These are phyloP conservation scores for Blastobotrys americana DNA, from an alignment of 805 yeast genomes.

Conservation along the genomic window DNA sequence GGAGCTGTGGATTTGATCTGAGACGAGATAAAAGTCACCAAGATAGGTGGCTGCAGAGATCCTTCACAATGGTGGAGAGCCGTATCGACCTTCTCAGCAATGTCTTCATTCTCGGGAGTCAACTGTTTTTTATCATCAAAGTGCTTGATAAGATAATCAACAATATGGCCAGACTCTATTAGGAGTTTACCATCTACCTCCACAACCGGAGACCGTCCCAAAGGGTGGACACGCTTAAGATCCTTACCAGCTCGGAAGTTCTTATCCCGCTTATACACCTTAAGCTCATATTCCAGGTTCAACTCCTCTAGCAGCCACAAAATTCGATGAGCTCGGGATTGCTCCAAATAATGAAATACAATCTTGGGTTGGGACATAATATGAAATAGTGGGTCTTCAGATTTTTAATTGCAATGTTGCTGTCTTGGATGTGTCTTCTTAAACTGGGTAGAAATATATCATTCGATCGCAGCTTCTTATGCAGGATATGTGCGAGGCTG, in stretches of 20 bases:
- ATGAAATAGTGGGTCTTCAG: too few species aligned
- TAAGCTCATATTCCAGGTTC: conserved; percentile 49
- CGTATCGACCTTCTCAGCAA: conserved; percentile 41
- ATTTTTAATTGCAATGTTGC: too few species aligned
- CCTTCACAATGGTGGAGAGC: conserved; percentile 55
- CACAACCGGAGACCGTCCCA: conserved; percentile 58
- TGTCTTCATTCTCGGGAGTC: conserved; percentile 32
- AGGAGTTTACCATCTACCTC: conserved; percentile 39
- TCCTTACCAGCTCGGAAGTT: conserved; percentile 44
- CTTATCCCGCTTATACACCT: conserved; percentile 44
- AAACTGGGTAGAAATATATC: too few species aligned
- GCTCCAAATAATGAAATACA: conserved; percentile 29
- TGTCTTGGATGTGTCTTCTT: too few species aligned
- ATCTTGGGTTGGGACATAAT: background rate
- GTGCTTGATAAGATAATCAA: conserved; percentile 43
- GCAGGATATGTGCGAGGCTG: too few species aligned
- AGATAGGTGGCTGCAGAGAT: conserved; percentile 45
- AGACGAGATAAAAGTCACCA: conserved; percentile 32
- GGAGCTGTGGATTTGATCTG: conserved; percentile 25
- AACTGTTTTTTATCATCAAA: conserved; percentile 41
- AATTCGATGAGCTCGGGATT: conserved; percentile 55
- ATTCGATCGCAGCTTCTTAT: too few species aligned
- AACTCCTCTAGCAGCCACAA: conserved; percentile 61
- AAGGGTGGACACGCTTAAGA: conserved; percentile 47
- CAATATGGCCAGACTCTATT: conserved; percentile 59